A percentile compares a stretch with the other conserved stretches of the same genome.
These are phyloP conservation scores for Mortierella sp. DNA, from an alignment of 371 early-diverging fungal genomes.

Conservation along the genomic window DNA sequence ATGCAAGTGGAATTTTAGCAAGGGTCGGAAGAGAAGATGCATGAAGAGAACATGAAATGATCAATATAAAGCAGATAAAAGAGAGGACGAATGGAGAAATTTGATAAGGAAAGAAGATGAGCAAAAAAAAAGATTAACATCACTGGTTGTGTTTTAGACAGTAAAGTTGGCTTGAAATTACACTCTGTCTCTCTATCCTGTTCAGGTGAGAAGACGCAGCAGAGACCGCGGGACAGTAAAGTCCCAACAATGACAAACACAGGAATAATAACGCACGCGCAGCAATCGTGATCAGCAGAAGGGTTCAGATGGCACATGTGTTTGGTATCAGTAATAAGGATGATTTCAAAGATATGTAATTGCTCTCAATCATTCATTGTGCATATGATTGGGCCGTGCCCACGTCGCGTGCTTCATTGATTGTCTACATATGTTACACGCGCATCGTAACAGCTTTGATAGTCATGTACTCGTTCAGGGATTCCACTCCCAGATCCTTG, in stretches of 20 bases:
- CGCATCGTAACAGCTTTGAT: conserved; percentile 76
- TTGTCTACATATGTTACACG: conserved; percentile 18
- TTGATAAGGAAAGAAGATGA: background rate
- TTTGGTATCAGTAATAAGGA: background rate
- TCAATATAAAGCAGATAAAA: background rate
- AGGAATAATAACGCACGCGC: background rate
- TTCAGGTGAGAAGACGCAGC: too few relatives aligned
- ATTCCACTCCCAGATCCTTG: conserved; percentile 81
- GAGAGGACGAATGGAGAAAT: background rate
- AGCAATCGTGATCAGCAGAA: conserved; percentile 13
- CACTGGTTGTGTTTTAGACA: background rate
- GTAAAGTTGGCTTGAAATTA: background rate
- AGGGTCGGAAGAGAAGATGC: background rate
- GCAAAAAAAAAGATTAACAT: background rate
- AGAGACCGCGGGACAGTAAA: too few relatives aligned
- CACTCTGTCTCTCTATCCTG: background rate
- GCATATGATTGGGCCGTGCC: conserved; percentile 1
- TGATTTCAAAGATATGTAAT: background rate
- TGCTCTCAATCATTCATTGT: background rate
- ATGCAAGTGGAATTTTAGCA: background rate
- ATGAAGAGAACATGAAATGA: background rate
- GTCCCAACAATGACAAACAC: background rate
- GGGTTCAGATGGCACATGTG: background rate
- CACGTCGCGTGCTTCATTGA: conserved; percentile 6
- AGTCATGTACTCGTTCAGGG: conserved; percentile 76